A percentile compares a stretch with the other conserved stretches of the same genome.
Evolutionary conservation across 768 basidiomycete genomes (phyloP).

Genomic region (Suillus bovinus): DNA sequence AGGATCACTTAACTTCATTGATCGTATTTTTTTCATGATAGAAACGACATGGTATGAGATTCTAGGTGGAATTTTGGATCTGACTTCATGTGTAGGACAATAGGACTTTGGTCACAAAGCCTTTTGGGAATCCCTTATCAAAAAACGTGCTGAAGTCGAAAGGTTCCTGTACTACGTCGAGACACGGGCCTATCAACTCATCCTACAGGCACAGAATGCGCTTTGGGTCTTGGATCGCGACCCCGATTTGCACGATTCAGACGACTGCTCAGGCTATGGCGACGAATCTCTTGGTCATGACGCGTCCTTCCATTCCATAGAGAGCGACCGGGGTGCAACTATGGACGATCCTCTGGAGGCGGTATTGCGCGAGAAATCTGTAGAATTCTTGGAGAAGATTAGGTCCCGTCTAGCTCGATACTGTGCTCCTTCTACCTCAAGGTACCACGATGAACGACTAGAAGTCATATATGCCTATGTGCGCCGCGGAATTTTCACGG

Average conservation of each 20-base stretch:
- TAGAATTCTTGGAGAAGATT: slow-evolving; percentile 34
- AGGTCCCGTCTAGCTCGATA: slow-evolving; percentile 35
- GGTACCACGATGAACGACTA: slow-evolving; percentile 34
- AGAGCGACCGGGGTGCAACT: slow-evolving; percentile 2
- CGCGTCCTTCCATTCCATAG: slow-evolving; percentile 14
- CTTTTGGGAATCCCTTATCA: slow-evolving; percentile 36
- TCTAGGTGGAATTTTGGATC: background rate
- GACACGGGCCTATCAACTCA: slow-evolving; percentile 34
- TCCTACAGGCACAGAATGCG: slow-evolving; percentile 35
- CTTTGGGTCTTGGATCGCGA: slow-evolving; percentile 36
- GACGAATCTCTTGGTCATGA: slow-evolving; percentile 12
- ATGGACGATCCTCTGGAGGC: slow-evolving; percentile 35
- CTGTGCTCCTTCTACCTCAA: slow-evolving; percentile 31
- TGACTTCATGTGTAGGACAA: background rate
- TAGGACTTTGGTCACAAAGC: slow-evolving; percentile 42
- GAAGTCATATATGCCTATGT: slow-evolving; percentile 37
- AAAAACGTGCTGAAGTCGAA: slow-evolving; percentile 33
- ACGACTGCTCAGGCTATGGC: slow-evolving; percentile 23
- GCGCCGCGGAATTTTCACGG: slow-evolving; percentile 37
- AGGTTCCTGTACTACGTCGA: slow-evolving; percentile 32
- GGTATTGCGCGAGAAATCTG: slow-evolving; percentile 33
- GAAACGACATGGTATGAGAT: slow-evolving; percentile 24
- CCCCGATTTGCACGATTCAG: slow-evolving; percentile 15
- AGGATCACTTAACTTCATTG: background rate
- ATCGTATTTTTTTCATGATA: slow-evolving; percentile 5